These are phyloP conservation scores for Phycomyces blakesleeanus DNA, from an alignment of 192 early-diverging fungal species.

Conservation along the genomic window DNA sequence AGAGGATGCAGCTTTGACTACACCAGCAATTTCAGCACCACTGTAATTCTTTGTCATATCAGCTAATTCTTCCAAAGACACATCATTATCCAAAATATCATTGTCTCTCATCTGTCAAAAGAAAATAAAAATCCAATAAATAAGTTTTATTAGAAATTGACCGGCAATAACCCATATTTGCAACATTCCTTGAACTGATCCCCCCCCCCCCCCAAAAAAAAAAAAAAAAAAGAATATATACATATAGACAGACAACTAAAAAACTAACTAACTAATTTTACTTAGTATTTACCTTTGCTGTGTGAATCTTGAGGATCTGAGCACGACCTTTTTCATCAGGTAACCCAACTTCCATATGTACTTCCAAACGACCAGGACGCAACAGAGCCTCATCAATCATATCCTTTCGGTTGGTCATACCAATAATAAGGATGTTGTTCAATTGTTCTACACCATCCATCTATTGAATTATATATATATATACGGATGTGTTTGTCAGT, in stretches of 20 bases:
- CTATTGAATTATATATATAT: too few species aligned
- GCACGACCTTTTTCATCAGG: slow-evolving; percentile 90
- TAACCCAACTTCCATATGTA: slow-evolving; percentile 93
- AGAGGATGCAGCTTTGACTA: slow-evolving; percentile 89
- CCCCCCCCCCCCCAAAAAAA: too few species aligned
- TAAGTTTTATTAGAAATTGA: not conserved
- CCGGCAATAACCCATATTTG: slow-evolving; percentile 3
- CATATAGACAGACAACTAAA: too few species aligned
- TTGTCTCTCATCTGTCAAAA: slow-evolving; percentile 73
- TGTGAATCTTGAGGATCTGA: slow-evolving; percentile 96
- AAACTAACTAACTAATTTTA: too few species aligned
- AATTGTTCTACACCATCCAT: slow-evolving; percentile 99
- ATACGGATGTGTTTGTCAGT: too few species aligned
- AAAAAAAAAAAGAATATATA: too few species aligned
- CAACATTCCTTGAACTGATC: too few species aligned
- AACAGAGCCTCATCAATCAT: slow-evolving; percentile 98
- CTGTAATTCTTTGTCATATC: slow-evolving; percentile 92
- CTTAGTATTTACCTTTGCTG: slow-evolving; percentile 63
- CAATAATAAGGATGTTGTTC: slow-evolving; percentile 97
- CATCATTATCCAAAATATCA: slow-evolving; percentile 76
- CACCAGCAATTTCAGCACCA: slow-evolving; percentile 94
- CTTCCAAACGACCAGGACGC: slow-evolving; percentile 92
- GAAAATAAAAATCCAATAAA: too few species aligned
- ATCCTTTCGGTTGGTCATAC: slow-evolving; percentile 98
- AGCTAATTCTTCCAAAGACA: slow-evolving; percentile 81